phyloP scores from a whole-genome alignment of 495 filamentous ascomycete species.

The Trichoderma orchidacearum region DNA sequence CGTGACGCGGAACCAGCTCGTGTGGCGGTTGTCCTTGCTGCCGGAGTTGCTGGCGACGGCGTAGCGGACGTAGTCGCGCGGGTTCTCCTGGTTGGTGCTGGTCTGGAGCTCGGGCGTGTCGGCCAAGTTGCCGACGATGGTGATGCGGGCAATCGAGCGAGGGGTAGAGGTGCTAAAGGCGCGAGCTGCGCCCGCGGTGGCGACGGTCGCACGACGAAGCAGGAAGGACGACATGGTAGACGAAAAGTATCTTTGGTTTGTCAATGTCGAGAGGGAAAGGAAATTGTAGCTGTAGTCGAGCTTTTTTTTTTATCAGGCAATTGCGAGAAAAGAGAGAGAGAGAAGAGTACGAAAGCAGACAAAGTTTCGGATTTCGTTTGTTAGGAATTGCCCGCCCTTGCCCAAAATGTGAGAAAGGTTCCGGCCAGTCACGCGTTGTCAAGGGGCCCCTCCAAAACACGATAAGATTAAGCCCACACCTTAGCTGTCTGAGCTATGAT shows the following conservation, averaged over 20 bases:
- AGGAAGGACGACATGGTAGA: conserved; percentile 28
- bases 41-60: conserved; percentile 47
- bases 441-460: neutral
- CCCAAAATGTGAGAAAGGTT: no score
- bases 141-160: conserved; percentile 46
- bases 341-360: neutral
- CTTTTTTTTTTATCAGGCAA: neutral
- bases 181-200: conserved; percentile 27
- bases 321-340: neutral
- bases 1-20: conserved; percentile 64
- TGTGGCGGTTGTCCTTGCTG: conserved; percentile 43
- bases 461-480: neutral
- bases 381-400: neutral
- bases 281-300: no score
- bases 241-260: no score
- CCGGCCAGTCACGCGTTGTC: no score
- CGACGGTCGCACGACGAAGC: conserved; percentile 18
- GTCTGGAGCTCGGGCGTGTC: conserved; percentile 56
- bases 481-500: neutral
- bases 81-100: conserved; percentile 51
- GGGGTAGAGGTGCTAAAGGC: conserved; percentile 39
- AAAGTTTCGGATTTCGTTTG: no score
- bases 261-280: no score
- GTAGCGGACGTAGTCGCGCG: conserved; percentile 56
- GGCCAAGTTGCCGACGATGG: conserved; percentile 58